phyloP scores from a whole-genome alignment of 2,329 filamentous ascomycete genomes.

The Dichotomopilus funicola region DNA sequence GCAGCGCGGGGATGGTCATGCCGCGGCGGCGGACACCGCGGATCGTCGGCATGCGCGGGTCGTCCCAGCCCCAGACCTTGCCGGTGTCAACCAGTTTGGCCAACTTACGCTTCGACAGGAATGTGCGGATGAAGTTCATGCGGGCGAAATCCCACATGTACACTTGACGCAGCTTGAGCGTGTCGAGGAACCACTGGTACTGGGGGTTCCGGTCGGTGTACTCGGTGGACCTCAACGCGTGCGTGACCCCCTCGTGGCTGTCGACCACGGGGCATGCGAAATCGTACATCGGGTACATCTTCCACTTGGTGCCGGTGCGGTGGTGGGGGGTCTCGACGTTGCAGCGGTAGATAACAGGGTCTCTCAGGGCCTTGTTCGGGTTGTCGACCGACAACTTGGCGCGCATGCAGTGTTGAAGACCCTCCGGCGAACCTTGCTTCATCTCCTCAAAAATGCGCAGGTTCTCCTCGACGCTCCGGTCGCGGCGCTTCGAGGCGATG shows the following conservation, averaged over 20 bases:
- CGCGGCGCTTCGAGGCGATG: constrained; percentile 72
- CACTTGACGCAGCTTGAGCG: constrained; percentile 65
- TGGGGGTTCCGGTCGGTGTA: constrained; percentile 83
- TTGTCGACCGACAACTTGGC: constrained; percentile 90
- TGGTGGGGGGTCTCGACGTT: constrained; percentile 64
- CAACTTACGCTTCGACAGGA: constrained; percentile 80
- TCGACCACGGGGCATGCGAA: constrained; percentile 80
- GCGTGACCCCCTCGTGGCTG: constrained; percentile 73
- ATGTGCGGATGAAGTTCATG: constrained; percentile 77
- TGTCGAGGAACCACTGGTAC: constrained; percentile 79
- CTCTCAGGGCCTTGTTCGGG: constrained; percentile 90
- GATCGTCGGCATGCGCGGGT: constrained; percentile 79
- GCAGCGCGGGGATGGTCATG: constrained; percentile 70
- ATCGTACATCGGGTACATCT: constrained; percentile 83
- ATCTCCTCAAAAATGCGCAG: constrained; percentile 86
- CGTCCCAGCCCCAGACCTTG: constrained; percentile 77
- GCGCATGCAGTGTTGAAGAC: constrained; percentile 81
- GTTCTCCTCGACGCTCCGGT: constrained; percentile 74
- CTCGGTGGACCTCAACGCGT: constrained; percentile 76
- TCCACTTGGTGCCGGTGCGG: constrained; percentile 72
- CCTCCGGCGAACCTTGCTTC: constrained; percentile 76
- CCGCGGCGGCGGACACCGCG: constrained; percentile 72
- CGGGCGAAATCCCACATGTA: constrained; percentile 80
- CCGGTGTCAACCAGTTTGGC: constrained; percentile 74
- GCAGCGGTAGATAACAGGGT: constrained; percentile 96